These are phyloP conservation scores for Leishmania tarentolae DNA, from an alignment of 208 protist genomes.

Conservation along the genomic window DNA sequence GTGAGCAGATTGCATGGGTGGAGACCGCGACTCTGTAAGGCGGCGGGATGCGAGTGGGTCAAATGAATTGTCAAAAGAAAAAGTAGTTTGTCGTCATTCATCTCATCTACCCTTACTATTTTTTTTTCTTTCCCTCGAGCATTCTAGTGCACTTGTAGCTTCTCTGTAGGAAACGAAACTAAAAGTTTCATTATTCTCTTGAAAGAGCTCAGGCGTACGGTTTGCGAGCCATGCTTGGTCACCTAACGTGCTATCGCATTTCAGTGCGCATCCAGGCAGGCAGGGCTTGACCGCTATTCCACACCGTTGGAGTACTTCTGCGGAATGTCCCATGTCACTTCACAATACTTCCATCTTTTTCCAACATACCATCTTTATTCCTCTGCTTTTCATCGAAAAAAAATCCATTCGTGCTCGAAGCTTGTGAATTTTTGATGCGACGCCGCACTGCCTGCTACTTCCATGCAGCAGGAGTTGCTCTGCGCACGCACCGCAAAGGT, in stretches of 20 bases:
- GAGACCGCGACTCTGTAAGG: background rate
- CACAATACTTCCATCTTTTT: background rate
- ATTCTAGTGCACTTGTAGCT: conserved; percentile 18
- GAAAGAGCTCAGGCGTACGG: background rate
- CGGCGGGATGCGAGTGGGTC: background rate
- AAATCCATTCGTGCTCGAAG: background rate
- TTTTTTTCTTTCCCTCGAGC: background rate
- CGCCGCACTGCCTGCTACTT: background rate
- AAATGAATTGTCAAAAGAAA: background rate
- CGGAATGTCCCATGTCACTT: background rate
- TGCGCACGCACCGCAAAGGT: background rate
- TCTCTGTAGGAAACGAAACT: conserved; percentile 24
- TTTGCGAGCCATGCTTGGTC: background rate
- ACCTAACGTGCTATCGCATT: background rate
- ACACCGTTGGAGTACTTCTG: background rate
- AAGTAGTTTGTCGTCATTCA: background rate
- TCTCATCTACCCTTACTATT: conserved; percentile 2
- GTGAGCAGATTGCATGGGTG: conserved; percentile 26
- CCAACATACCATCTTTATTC: background rate
- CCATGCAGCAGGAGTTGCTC: background rate
- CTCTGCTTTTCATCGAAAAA: background rate
- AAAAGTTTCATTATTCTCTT: background rate
- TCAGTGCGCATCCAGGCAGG: background rate
- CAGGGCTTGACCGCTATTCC: no score
- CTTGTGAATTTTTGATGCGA: conserved; percentile 9